Conservation (phyloP, 495 filamentous ascomycete genomes). For the Coniosporium apollinis region DNA sequence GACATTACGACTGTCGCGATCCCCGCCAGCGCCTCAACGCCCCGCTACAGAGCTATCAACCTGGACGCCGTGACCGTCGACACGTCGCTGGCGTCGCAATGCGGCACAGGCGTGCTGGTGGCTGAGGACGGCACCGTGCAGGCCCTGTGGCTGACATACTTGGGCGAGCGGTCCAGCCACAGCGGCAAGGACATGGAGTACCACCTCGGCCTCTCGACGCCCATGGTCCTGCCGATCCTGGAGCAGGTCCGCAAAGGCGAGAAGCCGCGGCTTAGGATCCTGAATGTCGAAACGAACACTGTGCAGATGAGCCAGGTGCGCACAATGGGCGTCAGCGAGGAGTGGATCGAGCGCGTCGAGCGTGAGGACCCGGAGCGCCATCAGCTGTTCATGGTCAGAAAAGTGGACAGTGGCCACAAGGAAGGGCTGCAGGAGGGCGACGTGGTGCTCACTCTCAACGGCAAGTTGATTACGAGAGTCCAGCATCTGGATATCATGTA, state of each 20-base stretch:
- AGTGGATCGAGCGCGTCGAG: slow-evolving; percentile 85
- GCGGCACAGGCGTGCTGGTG: slow-evolving; percentile 86
- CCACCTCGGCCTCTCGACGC: slow-evolving; percentile 82
- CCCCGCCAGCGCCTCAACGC: slow-evolving; percentile 75
- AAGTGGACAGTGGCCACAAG: slow-evolving; percentile 57
- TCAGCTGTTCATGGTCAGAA: slow-evolving; percentile 97
- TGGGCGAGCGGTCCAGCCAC: slow-evolving; percentile 67
- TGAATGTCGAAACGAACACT: slow-evolving; percentile 85
- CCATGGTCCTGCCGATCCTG: slow-evolving; percentile 69
- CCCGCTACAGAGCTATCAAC: slow-evolving; percentile 91
- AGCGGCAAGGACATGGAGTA: slow-evolving; percentile 89
- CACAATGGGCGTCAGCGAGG: slow-evolving; percentile 91
- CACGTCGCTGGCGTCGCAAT: slow-evolving; percentile 75
- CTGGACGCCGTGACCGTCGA: slow-evolving; percentile 96
- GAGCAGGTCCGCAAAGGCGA: slow-evolving; percentile 66
- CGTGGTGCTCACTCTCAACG: slow-evolving; percentile 81
- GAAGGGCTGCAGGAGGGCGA: slow-evolving; percentile 70
- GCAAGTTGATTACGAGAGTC: slow-evolving; percentile 79
- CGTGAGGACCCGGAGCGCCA: slow-evolving; percentile 75
- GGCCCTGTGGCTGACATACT: slow-evolving; percentile 89
- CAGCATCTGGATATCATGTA: slow-evolving; percentile 95
- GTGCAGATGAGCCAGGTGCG: slow-evolving; percentile 96
- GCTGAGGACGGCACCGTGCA: slow-evolving; percentile 82
- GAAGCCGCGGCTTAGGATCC: slow-evolving; percentile 65
- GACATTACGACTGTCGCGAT: slow-evolving; percentile 97